Conservation (phyloP, 2,329 filamentous ascomycete species). For the Aspergillus proliferans region DNA sequence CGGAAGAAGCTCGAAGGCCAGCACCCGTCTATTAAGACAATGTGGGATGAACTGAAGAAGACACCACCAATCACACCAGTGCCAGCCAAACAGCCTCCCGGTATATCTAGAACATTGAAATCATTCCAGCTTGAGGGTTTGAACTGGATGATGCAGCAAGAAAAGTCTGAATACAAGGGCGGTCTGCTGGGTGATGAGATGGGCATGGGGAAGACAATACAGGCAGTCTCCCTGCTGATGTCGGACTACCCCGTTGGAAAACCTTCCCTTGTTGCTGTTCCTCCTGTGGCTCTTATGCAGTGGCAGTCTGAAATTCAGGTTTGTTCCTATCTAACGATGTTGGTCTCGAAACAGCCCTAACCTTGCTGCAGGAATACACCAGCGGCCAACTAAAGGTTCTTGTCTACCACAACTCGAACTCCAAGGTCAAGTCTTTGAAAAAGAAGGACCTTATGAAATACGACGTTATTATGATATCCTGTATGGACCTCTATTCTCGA, state of each 20-base stretch:
- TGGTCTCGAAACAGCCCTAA: background rate
- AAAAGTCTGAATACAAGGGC: constrained; percentile 76
- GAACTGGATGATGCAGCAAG: constrained; percentile 90
- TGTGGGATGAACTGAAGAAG: constrained; percentile 74
- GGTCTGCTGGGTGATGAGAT: constrained; percentile 95
- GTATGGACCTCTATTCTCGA: constrained; percentile 47
- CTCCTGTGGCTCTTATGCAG: constrained; percentile 91
- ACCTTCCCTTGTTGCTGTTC: constrained; percentile 82
- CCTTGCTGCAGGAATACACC: constrained; percentile 54
- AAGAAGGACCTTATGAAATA: constrained; percentile 70
- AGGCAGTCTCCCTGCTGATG: constrained; percentile 97
- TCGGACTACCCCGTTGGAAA: constrained; percentile 82
- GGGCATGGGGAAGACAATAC: constrained; percentile 98
- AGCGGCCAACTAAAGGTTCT: constrained; percentile 85
- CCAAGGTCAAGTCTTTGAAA: constrained; percentile 71
- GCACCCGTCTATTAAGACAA: constrained; percentile 72
- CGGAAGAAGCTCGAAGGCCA: constrained; percentile 63
- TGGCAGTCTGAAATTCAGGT: constrained; percentile 78
- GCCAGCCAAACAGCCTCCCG: constrained; percentile 63
- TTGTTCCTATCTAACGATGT: constrained; percentile 20
- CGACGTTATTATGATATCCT: constrained; percentile 96
- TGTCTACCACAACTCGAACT: constrained; percentile 81
- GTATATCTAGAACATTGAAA: constrained; percentile 79
- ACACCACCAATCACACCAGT: constrained; percentile 60
- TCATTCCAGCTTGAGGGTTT: constrained; percentile 90